Base-by-base conservation (phyloP, 768 basidiomycete genomes). In the Podaxis sp. region DNA sequence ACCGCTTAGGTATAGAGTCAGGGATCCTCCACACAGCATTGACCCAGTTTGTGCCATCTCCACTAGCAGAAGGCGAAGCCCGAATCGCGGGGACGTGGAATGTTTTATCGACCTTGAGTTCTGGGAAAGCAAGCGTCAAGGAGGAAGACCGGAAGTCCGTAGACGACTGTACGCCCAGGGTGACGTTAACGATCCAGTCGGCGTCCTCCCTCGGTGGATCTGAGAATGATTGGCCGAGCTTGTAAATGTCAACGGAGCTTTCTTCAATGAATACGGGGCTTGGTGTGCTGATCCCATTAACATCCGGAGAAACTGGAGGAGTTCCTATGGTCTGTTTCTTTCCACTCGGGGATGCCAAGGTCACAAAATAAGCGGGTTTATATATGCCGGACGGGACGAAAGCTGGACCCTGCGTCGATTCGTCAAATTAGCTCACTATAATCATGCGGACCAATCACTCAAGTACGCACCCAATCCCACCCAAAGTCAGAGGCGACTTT, bases 401-500 rank as follows among this genome's bases (percentile, higher is more conserved):
- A 0, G 84, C 85, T 41, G 84, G 84, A 17, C 81, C 83, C 84
- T 84, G 48, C n/a, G 22, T 30, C n/a, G 4, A 26, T 36, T 44
- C 51, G 58, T 61, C 38, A 51, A 50, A 57, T 40, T 13, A 22
- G 15, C 6, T 44, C 50, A 37, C 22, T 11, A 56, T 13, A 22
- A 28, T 24, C 30, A 55, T 3, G 10, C 13, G 2, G 12, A 22
- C 15, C 36, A 44, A 48, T 30, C 8, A 24, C 26, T 22, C 3
- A 60, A 70, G 28, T 62, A 84, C 82, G 26, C 62, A 84, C 82
- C 84, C 84, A 86, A 70, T 87, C 84, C 84, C 84, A 87, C 1
- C 86, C 85, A 64, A 85, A 87, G 67, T 87, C 84, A 2, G 78
- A 80, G 36, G 79, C 74, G 2, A 77, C 75, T 68, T 87, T 85